phyloP scores from a whole-genome alignment of 192 early-diverging fungal species.

The Coemansia sp. region DNA sequence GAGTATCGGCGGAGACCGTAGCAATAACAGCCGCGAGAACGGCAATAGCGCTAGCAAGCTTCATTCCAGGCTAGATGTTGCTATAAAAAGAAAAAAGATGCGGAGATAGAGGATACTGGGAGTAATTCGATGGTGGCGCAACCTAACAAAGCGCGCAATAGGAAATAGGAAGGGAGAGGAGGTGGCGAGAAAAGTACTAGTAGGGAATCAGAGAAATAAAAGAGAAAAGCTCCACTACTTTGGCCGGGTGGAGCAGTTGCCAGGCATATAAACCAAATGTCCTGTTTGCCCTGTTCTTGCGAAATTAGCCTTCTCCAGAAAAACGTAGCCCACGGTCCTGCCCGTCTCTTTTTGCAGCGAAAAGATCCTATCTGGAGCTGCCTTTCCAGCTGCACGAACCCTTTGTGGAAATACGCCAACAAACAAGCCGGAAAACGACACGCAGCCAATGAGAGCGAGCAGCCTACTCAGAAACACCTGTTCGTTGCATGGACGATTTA shows the following conservation, averaged over 20 bases:
- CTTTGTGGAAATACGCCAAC: background rate
- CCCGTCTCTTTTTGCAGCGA: background rate
- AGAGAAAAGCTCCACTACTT: background rate
- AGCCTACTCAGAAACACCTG: background rate
- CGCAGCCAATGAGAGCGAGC: background rate
- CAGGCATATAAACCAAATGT: background rate
- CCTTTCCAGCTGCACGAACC: background rate
- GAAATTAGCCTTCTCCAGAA: background rate
- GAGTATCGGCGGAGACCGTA: conserved; percentile 19
- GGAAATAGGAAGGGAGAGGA: background rate
- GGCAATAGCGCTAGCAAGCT: conserved; percentile 28
- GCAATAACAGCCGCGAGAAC: conserved; percentile 26
- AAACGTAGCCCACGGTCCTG: background rate
- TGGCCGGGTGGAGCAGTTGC: background rate
- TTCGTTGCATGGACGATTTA: conserved; percentile 1
- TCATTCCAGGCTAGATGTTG: conserved; percentile 32
- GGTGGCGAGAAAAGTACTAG: background rate
- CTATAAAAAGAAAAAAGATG: background rate
- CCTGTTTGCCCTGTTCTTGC: background rate
- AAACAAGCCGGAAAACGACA: background rate
- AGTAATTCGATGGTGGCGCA: conserved; percentile 24
- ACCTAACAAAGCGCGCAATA: conserved; percentile 19
- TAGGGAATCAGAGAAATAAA: background rate
- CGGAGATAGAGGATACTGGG: background rate
- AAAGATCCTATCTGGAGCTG: background rate